Percentiles rank a stretch among this genome's conserved stretches.
phyloP scores from a whole-genome alignment of 495 filamentous ascomycete genomes.

The Polyplosphaeria fusca region DNA sequence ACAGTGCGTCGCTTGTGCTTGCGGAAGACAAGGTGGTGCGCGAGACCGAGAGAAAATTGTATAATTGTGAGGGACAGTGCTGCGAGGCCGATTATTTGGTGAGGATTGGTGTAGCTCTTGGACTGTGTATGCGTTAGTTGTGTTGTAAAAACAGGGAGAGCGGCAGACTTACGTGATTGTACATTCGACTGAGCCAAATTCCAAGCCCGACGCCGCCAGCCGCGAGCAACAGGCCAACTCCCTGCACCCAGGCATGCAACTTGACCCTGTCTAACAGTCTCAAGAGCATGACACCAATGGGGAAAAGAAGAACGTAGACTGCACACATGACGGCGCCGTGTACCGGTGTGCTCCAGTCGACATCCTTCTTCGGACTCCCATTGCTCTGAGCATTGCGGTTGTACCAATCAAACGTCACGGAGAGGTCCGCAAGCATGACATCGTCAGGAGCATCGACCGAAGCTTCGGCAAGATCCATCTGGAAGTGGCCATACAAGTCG shows the following conservation, averaged over 20 bases:
- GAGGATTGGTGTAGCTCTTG: slow-evolving; percentile 50
- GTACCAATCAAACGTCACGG: slow-evolving; percentile 3
- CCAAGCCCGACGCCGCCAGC: slow-evolving; percentile 52
- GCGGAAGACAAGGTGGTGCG: slow-evolving; percentile 51
- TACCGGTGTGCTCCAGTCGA: slow-evolving; percentile 42
- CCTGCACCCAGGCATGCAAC: slow-evolving; percentile 51
- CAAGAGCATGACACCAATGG: slow-evolving; percentile 53
- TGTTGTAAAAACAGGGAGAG: not conserved
- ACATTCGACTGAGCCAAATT: slow-evolving; percentile 48
- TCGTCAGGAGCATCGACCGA: slow-evolving; percentile 34
- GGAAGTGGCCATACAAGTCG: slow-evolving; percentile 53
- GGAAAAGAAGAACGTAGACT: slow-evolving; percentile 53
- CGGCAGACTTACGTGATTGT: slow-evolving; percentile 49
- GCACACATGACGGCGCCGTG: slow-evolving; percentile 55
- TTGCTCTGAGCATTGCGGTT: slow-evolving; percentile 19
- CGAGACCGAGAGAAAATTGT: slow-evolving; percentile 49
- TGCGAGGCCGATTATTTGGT: slow-evolving; percentile 59
- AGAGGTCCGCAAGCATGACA: slow-evolving; percentile 9
- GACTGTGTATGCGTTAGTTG: slow-evolving; percentile 38
- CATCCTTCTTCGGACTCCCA: slow-evolving; percentile 7
- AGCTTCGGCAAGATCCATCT: slow-evolving; percentile 51
- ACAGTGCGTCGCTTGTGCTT: slow-evolving; percentile 45
- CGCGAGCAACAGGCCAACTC: slow-evolving; percentile 44
- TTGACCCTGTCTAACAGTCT: slow-evolving; percentile 47
- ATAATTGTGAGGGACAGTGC: slow-evolving; percentile 48